Base-by-base conservation (phyloP, 2,329 filamentous ascomycete species). In the Aspergillus floridensis region DNA sequence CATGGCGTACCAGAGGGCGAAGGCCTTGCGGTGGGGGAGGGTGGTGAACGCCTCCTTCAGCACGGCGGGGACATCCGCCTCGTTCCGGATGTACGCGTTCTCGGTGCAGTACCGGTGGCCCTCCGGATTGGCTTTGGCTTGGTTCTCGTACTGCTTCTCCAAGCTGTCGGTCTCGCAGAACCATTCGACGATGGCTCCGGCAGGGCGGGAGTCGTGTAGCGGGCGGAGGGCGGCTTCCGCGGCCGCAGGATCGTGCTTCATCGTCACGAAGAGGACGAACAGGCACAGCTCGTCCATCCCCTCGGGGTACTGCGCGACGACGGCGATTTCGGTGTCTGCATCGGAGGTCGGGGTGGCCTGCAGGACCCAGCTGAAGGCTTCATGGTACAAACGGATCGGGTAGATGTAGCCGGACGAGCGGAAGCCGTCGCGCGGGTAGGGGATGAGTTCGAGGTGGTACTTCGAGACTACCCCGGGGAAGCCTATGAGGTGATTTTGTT, bases 401-500 rank as follows among this genome's bases (percentile, higher is more conserved):
- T 80, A 84, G 26, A 81, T 68, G 65, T 82, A 85, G n/a, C 65
- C 66, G 3, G 76, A 76, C 1, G 72, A 70, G 3, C 68, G 65
- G 60, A 76, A 62, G 4, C 62, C 73, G 8, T 51, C 59, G 38
- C 62, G 56, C 2, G 65, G 66, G n/a, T 64, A 62, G 1, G 60
- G 54, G 2, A 62, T 59, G 14, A 79, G 76, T 21, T 73, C 68
- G 4, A 85, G 74, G 62, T 85, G 74, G 63, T 83, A 85, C 14
- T 74, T 73, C 1, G 81, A 83, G 3, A 84, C 77, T 6, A 85
- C 71, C 1, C 77, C 83, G 1, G 83, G 82, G 58, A 85, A 85
- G 7, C 59, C 67, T 66, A 21, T 8, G 12, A 8, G 7, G 26
- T 8, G 26, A 29, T 29, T 29, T 7, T 8, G 26, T 29, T 29